Conservation (phyloP, 805 yeast species). For the Saccharomycopsis guyanensis region DNA sequence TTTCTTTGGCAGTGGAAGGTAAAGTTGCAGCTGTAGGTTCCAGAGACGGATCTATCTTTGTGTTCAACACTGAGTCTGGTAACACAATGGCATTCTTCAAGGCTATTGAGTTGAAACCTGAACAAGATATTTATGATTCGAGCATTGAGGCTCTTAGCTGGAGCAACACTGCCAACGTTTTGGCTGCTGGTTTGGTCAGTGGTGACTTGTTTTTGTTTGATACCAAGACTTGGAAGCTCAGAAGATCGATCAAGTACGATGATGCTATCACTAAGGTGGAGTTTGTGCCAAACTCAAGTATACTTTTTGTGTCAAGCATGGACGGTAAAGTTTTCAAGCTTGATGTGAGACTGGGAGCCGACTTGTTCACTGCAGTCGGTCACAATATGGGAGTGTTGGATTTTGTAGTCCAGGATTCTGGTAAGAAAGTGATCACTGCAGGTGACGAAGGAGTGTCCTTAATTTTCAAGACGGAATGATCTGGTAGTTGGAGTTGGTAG, state of each 20-base stretch:
- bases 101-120: conserved; percentile 50
- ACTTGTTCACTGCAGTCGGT: conserved; percentile 74
- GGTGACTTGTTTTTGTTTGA: conserved; percentile 84
- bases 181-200: conserved; percentile 85
- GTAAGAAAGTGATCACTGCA: conserved; percentile 73
- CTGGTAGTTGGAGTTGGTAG: no score
- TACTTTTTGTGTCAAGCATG: conserved; percentile 66
- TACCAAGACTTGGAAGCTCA: conserved; percentile 76
- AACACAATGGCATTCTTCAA: conserved; percentile 57
- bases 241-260: conserved; percentile 60
- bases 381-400: conserved; percentile 93
- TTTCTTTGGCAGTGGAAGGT: conserved; percentile 46
- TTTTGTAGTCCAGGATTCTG: conserved; percentile 61
- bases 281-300: conserved; percentile 50
- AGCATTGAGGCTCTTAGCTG: conserved; percentile 78
- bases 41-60: conserved; percentile 76
- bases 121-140: conserved; percentile 53
- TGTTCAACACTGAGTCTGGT: conserved; percentile 74
- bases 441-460: conserved; percentile 96
- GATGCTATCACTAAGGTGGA: conserved; percentile 79
- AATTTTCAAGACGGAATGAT: conserved; percentile 38
- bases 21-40: conserved; percentile 71
- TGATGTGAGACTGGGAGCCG: conserved; percentile 79
- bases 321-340: conserved; percentile 80
- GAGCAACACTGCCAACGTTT: conserved; percentile 51